Base-by-base conservation (phyloP, 805 yeast species). In the Saccharomyces cerevisiae region DNA sequence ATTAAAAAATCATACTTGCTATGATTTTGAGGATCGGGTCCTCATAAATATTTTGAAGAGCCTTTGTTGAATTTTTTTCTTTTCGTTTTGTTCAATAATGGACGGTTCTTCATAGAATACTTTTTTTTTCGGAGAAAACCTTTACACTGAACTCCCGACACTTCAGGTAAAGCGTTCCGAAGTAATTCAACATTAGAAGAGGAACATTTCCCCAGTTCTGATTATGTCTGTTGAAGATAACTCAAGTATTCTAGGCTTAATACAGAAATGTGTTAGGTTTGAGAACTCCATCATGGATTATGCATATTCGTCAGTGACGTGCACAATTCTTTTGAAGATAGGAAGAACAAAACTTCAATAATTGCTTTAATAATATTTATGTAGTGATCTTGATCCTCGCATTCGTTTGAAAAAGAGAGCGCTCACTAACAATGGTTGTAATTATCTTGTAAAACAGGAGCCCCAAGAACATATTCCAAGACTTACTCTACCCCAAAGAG, bases 401-500 rank as follows among this genome's bases (percentile, higher is more conserved):
- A 9, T 10, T 36, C 8, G 8, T 8, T 17, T 2, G 9, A 8
- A 36, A 36, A 36, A 36, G 22, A 36, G 43, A 36, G 43, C 43
- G 11, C 49, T 55, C 29, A 58, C 59, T 61, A 56, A 57, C 58
- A 55, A 24, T 14, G 51, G 47, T 36, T 50, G 13, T 41, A 54
- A 41, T 31, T 47, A 49, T 53, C 48, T 30, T 36, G 55, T 36
- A 17, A 36, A 36, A 51, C 65, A 88, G 96, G 96, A 83, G 96
- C 97, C 72, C 98, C 99, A 82, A 88, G 96, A 84, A 89, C 96
- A 75, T 87, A 92, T 87, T 92, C 99, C 71, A 94, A 94, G 90
- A 94, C 99, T 74, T 94, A 89, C 89, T 81, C 97, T 75, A 96
- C 92, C 76, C 99, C 99, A 83, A 90, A 89, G 86, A 89, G 96